These are phyloP conservation scores for Aspergillus funiculosus DNA, from an alignment of 495 filamentous ascomycete species.

Conservation along the genomic window DNA sequence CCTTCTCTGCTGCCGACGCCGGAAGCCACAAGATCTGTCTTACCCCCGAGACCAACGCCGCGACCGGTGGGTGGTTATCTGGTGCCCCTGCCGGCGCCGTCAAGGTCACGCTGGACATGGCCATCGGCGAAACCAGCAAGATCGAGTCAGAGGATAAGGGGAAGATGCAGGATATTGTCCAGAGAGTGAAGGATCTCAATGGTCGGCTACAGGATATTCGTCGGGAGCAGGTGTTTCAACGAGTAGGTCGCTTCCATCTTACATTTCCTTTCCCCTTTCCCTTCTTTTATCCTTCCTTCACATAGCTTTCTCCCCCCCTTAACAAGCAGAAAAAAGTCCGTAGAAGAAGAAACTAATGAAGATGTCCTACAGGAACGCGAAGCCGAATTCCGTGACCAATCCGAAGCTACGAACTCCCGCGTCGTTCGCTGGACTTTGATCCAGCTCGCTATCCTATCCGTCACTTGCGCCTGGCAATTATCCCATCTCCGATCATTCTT, in stretches of 20 bases:
- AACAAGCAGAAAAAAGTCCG: too few relatives aligned
- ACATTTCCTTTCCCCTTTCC: too few relatives aligned
- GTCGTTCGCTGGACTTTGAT: constrained; percentile 93
- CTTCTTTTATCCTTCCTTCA: neutral
- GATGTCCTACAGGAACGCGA: constrained; percentile 70
- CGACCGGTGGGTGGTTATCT: constrained; percentile 63
- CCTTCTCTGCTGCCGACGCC: constrained; percentile 88
- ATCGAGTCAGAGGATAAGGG: constrained; percentile 93
- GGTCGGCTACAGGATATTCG: constrained; percentile 80
- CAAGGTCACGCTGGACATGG: constrained; percentile 80
- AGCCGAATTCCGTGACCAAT: constrained; percentile 96
- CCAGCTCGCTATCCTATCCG: constrained; percentile 79
- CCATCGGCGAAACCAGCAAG: constrained; percentile 89
- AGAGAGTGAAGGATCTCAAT: constrained; percentile 87
- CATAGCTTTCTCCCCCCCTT: too few relatives aligned
- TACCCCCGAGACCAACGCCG: constrained; percentile 62
- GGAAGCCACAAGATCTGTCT: constrained; percentile 96
- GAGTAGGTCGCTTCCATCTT: constrained; percentile 66
- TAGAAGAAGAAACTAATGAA: constrained; percentile 2
- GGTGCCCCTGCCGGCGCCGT: constrained; percentile 65
- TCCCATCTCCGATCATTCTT: constrained; percentile 94
- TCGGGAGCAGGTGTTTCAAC: constrained; percentile 92
- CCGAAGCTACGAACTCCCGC: constrained; percentile 84
- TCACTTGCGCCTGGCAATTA: constrained; percentile 95
- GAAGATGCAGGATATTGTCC: constrained; percentile 86